Percentiles rank a stretch among this genome's conserved stretches.
These are phyloP conservation scores for Pholiota conissans DNA, from an alignment of 768 basidiomycete species.

Conservation along the genomic window DNA sequence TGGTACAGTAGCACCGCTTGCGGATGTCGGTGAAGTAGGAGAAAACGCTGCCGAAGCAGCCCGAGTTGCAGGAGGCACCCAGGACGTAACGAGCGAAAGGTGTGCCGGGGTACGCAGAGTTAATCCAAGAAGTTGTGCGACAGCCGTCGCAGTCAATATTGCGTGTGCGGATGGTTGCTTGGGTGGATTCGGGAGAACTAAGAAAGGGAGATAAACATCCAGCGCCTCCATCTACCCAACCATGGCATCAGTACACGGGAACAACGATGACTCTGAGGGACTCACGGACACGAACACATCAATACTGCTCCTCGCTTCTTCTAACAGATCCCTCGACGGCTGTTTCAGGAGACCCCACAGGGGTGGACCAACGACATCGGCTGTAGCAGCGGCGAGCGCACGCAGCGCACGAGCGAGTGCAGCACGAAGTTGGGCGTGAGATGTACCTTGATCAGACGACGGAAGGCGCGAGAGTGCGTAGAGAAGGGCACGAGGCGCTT, in stretches of 20 bases:
- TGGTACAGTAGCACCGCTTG: conserved; percentile 38
- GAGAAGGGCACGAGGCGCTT: conserved; percentile 61
- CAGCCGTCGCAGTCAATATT: conserved; percentile 35
- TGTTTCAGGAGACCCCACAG: conserved; percentile 55
- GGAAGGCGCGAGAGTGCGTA: conserved; percentile 56
- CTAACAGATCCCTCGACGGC: not conserved
- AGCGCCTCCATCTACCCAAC: not conserved
- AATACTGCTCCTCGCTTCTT: not conserved
- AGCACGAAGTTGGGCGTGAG: conserved; percentile 38
- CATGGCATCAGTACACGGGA: not conserved
- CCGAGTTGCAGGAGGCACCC: conserved; percentile 50
- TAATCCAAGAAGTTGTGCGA: conserved; percentile 59
- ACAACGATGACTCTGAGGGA: not conserved
- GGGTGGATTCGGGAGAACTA: conserved; percentile 37
- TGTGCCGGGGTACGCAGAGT: conserved; percentile 50
- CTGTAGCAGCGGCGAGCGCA: conserved; percentile 54
- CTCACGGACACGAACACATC: not conserved
- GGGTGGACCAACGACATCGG: conserved; percentile 70
- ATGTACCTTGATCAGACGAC: conserved; percentile 26
- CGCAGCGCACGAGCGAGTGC: conserved; percentile 68
- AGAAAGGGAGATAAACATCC: conserved; percentile 57
- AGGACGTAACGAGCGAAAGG: conserved; percentile 53
- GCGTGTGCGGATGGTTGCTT: conserved; percentile 1
- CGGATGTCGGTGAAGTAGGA: not conserved
- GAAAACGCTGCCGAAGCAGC: not conserved